phyloP scores from a whole-genome alignment of 2,329 filamentous ascomycete genomes.

The Diaporthe sp. region DNA sequence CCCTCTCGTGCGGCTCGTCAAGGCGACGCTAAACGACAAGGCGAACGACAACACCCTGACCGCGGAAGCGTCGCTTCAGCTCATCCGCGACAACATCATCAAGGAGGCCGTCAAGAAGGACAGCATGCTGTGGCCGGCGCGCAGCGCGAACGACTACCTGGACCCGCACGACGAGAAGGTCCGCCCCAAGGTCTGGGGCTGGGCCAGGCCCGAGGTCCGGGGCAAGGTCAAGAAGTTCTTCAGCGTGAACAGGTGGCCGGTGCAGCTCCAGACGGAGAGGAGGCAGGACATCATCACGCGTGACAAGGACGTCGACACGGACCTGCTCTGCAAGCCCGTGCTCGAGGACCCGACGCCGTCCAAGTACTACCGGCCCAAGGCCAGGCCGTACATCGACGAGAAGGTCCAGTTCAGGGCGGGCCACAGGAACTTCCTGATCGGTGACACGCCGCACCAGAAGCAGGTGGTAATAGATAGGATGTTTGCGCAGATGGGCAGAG shows the following conservation, averaged over 20 bases:
- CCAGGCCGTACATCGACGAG: slow-evolving; percentile 45
- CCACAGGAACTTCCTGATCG: slow-evolving; percentile 53
- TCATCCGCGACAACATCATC: slow-evolving; percentile 57
- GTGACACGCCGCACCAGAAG: slow-evolving; percentile 56
- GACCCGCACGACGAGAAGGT: slow-evolving; percentile 42
- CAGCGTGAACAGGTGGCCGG: slow-evolving; percentile 63
- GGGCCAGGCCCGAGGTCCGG: slow-evolving; percentile 48
- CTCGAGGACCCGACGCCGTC: slow-evolving; percentile 46
- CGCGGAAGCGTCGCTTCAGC: slow-evolving; percentile 43
- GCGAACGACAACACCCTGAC: slow-evolving; percentile 41
- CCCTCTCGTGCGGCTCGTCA: slow-evolving; percentile 24
- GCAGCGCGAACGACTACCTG: slow-evolving; percentile 47
- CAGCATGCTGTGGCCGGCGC: slow-evolving; percentile 57
- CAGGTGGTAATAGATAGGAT: slow-evolving; percentile 45
- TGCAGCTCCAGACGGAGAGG: slow-evolving; percentile 54
- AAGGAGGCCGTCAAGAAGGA: slow-evolving; percentile 60
- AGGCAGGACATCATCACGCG: slow-evolving; percentile 49
- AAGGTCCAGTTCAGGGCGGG: slow-evolving; percentile 48
- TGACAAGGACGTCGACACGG: slow-evolving; percentile 49
- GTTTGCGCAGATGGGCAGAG: slow-evolving; percentile 38
- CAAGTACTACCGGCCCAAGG: slow-evolving; percentile 45
- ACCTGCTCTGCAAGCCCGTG: slow-evolving; percentile 48
- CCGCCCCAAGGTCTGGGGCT: slow-evolving; percentile 55
- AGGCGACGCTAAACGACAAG: slow-evolving; percentile 45
- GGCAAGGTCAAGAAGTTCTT: slow-evolving; percentile 55